phyloP scores from a whole-genome alignment of 306 rosid species.

The Carpinus fangiana region DNA sequence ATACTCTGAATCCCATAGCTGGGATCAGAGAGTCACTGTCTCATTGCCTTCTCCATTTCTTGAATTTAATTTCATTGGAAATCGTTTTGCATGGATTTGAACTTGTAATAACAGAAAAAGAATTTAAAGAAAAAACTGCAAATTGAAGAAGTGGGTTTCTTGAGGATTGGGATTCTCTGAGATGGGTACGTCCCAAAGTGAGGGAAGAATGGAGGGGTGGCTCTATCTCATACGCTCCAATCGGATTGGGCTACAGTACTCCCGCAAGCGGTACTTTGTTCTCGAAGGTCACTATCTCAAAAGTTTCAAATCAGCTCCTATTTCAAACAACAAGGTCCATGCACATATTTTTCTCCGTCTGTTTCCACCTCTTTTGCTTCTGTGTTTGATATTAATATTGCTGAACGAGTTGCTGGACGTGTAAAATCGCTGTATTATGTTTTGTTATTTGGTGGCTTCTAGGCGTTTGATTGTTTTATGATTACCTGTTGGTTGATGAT shows the following conservation, averaged over 20 bases:
- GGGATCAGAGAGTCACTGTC: conserved; percentile 19
- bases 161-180: neutral
- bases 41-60: conserved; percentile 2
- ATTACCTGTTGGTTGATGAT: neutral
- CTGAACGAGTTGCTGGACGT: neutral
- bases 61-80: neutral
- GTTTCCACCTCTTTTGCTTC: neutral
- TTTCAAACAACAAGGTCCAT: conserved; percentile 55
- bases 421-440: neutral
- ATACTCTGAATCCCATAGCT: conserved; percentile 30
- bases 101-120: neutral
- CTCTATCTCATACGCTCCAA: conserved; percentile 67
- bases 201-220: conserved; percentile 76
- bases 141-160: conserved; percentile 9
- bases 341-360: neutral
- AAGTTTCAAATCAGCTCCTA: conserved; percentile 71
- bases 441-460: neutral
- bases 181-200: conserved; percentile 38
- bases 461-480: neutral
- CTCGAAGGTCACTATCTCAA: conserved; percentile 60
- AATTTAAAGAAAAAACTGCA: neutral
- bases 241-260: conserved; percentile 71
- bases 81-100: conserved; percentile 28
- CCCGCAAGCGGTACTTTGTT: conserved; percentile 74
- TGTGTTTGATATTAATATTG: conserved; percentile 2